Evolutionary conservation across 768 basidiomycete species (phyloP).

Genomic region (Hypsizygus marmoreus): DNA sequence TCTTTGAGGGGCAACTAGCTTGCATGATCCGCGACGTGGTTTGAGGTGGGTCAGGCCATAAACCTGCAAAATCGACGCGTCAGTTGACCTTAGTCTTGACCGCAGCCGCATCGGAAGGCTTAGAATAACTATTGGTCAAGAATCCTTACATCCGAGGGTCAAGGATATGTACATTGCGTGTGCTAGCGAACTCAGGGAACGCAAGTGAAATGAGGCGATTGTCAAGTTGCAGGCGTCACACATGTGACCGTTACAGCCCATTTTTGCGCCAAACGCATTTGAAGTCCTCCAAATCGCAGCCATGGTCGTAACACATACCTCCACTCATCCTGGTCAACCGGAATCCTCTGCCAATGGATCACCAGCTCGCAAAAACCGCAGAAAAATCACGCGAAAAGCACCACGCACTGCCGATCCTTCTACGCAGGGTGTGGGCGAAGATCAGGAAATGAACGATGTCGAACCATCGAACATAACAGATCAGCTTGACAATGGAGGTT

Average conservation of each 20-base stretch:
- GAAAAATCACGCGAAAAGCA: conserved; percentile 38
- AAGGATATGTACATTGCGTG: too few species aligned
- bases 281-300: conserved; percentile 9
- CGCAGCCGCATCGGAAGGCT: too few species aligned
- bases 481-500: conserved; percentile 12
- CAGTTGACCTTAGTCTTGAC: too few species aligned
- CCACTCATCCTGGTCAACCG: conserved; percentile 18
- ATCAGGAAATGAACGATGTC: conserved; percentile 23
- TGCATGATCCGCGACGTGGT: too few species aligned
- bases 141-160: too few species aligned
- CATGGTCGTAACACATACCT: conserved; percentile 45
- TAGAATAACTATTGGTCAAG: too few species aligned
- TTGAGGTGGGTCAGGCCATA: too few species aligned
- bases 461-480: conserved; percentile 18
- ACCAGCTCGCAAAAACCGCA: conserved; percentile 35
- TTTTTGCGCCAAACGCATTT: conserved; percentile 6
- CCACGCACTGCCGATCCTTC: conserved; percentile 6
- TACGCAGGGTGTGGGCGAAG: conserved; percentile 13
- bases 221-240: conserved; percentile 3
- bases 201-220: background rate
- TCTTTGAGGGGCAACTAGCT: too few species aligned
- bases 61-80: too few species aligned
- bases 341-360: conserved; percentile 14
- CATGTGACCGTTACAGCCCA: conserved; percentile 13
- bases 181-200: too few species aligned